These are phyloP conservation scores for Mycena capillaripes DNA, from an alignment of 768 basidiomycete species.

Conservation along the genomic window DNA sequence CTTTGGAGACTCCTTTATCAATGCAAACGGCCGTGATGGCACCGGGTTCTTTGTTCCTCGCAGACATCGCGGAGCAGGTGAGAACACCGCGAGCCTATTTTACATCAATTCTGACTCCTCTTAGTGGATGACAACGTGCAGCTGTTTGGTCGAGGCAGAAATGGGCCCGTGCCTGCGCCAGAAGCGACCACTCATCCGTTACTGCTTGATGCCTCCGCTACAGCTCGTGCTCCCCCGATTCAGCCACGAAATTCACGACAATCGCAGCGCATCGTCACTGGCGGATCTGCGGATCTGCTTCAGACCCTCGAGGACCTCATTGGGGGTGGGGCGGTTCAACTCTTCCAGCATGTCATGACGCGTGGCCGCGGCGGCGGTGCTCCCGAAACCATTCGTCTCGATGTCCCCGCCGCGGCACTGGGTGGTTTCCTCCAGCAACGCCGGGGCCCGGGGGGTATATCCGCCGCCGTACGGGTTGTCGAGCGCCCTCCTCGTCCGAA, in stretches of 20 bases:
- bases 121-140: slow-evolving; percentile 68
- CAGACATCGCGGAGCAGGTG: slow-evolving; percentile 66
- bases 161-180: slow-evolving; percentile 62
- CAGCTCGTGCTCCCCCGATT: slow-evolving; percentile 57
- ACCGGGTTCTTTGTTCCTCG: slow-evolving; percentile 66
- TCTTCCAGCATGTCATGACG: slow-evolving; percentile 86
- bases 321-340: slow-evolving; percentile 84
- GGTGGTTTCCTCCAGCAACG: slow-evolving; percentile 65
- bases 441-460: slow-evolving; percentile 60
- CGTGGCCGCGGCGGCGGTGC: slow-evolving; percentile 66
- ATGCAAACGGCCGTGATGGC: slow-evolving; percentile 59
- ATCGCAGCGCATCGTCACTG: slow-evolving; percentile 67
- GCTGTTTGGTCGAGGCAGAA: slow-evolving; percentile 75
- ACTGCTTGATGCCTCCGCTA: slow-evolving; percentile 72
- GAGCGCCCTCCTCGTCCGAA: slow-evolving; percentile 65
- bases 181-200: slow-evolving; percentile 88
- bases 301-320: slow-evolving; percentile 87
- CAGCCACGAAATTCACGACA: slow-evolving; percentile 67
- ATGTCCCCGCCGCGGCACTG: slow-evolving; percentile 77
- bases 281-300: slow-evolving; percentile 69
- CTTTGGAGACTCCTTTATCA: slow-evolving; percentile 67
- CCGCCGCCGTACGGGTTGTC: slow-evolving; percentile 69
- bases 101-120: slow-evolving; percentile 4
- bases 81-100: slow-evolving; percentile 24
- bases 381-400: slow-evolving; percentile 81